A percentile compares a stretch with the other conserved stretches of the same genome.
Conservation (phyloP, 176 grass and related monocot species). For the Hsuehochloa calcarea region DNA sequence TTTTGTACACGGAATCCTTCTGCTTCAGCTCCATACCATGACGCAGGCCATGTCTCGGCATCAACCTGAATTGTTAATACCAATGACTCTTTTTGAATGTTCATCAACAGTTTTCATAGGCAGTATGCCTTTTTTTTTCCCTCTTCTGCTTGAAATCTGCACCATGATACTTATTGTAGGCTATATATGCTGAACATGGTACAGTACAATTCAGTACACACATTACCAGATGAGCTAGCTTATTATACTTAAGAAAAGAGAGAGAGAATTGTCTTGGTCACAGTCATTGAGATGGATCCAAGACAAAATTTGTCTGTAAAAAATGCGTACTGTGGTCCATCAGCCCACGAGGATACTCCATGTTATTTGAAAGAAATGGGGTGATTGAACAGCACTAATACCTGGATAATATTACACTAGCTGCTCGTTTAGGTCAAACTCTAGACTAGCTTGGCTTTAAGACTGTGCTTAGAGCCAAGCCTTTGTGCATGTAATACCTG, state of each 20-base stretch:
- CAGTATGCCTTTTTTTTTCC: neutral
- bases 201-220: neutral
- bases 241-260: neutral
- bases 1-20: neutral
- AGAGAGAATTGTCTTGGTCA: neutral
- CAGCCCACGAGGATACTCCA: slow-evolving; percentile 15
- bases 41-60: slow-evolving; percentile 25
- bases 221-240: neutral
- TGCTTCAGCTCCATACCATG: slow-evolving; percentile 20
- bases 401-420: slow-evolving; percentile 29
- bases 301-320: neutral
- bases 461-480: slow-evolving; percentile 26
- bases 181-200: slow-evolving; percentile 1
- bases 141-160: neutral
- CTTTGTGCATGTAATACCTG: no score
- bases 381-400: slow-evolving; percentile 31
- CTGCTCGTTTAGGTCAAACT: slow-evolving; percentile 29
- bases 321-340: slow-evolving; percentile 24
- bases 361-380: slow-evolving; percentile 8
- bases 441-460: slow-evolving; percentile 38
- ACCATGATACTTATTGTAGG: neutral
- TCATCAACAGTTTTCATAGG: no score
- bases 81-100: no score
- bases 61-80: slow-evolving; percentile 8
- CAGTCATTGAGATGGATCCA: slow-evolving; percentile 18